A percentile compares a stretch with the other conserved stretches of the same genome.
phyloP scores from a whole-genome alignment of 352 stramenopile genomes.

The Phytopythium oedochilum region DNA sequence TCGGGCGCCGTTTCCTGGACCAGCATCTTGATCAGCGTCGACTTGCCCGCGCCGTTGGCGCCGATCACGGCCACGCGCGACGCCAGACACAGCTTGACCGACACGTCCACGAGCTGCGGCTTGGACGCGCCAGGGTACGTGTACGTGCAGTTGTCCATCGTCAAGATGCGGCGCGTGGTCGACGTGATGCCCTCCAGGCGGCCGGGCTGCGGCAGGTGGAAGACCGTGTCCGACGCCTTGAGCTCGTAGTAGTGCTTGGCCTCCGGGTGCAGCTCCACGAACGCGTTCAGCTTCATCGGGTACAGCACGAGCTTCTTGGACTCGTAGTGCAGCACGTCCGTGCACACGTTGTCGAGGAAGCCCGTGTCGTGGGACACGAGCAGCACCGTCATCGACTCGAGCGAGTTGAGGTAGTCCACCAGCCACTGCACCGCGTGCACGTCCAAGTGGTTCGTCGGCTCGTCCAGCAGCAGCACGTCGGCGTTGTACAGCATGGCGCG shows the following conservation, averaged over 20 bases:
- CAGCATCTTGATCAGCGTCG: constrained; percentile 97
- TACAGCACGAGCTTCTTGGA: constrained; percentile 95
- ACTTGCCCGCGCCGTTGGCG: constrained; percentile 97
- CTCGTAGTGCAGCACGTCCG: constrained; percentile 95
- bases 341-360: constrained; percentile 97
- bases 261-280: constrained; percentile 89
- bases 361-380: constrained; percentile 97
- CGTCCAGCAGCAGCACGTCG: constrained; percentile 94
- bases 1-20: constrained; percentile 73
- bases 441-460: constrained; percentile 91
- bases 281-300: constrained; percentile 82
- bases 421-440: constrained; percentile 97
- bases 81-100: constrained; percentile 92
- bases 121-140: constrained; percentile 81
- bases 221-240: constrained; percentile 75
- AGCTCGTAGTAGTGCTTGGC: constrained; percentile 94
- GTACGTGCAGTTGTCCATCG: constrained; percentile 87
- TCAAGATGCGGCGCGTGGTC: constrained; percentile 90
- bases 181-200: constrained; percentile 89
- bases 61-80: constrained; percentile 96
- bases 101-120: constrained; percentile 91
- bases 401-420: constrained; percentile 95
- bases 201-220: constrained; percentile 86
- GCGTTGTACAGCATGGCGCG: constrained; percentile 94
- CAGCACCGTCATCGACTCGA: constrained; percentile 93